phyloP scores from a whole-genome alignment of 225 moss, liverwort and hornwort species.

The Climacium dendroides region DNA sequence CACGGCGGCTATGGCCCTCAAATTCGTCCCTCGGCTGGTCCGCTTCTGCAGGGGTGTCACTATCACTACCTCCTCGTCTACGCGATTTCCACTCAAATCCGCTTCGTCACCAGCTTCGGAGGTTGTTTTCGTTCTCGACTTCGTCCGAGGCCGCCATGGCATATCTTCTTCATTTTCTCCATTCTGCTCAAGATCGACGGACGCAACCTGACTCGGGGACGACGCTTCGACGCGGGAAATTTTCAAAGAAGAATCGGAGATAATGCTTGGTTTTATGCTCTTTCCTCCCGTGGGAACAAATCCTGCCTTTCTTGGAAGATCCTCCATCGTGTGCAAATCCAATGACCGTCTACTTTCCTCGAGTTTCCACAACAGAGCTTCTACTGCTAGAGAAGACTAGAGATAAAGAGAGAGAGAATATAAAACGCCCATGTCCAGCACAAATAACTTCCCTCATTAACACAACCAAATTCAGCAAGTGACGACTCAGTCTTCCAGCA shows the following conservation, averaged over 20 bases:
- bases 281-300: slow-evolving; percentile 18
- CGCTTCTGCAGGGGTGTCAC: background rate
- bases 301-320: slow-evolving; percentile 35
- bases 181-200: background rate
- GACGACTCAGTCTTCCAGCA: background rate
- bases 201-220: slow-evolving; percentile 7
- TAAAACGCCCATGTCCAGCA: background rate
- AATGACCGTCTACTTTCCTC: background rate
- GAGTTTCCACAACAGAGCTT: background rate
- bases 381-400: background rate
- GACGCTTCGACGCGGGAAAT: slow-evolving; percentile 36
- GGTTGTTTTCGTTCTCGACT: background rate
- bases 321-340: slow-evolving; percentile 13
- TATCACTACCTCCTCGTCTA: background rate
- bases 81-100: background rate
- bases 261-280: slow-evolving; percentile 13
- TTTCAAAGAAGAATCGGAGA: slow-evolving; percentile 27
- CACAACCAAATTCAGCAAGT: background rate
- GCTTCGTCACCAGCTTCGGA: background rate
- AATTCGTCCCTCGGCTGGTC: background rate
- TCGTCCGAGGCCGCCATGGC: slow-evolving; percentile 28
- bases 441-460: background rate
- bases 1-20: slow-evolving; percentile 13
- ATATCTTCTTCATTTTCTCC: background rate
- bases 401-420: background rate